Base-by-base conservation (phyloP, 805 yeast genomes). In the Yamadazyma ubonensis region DNA sequence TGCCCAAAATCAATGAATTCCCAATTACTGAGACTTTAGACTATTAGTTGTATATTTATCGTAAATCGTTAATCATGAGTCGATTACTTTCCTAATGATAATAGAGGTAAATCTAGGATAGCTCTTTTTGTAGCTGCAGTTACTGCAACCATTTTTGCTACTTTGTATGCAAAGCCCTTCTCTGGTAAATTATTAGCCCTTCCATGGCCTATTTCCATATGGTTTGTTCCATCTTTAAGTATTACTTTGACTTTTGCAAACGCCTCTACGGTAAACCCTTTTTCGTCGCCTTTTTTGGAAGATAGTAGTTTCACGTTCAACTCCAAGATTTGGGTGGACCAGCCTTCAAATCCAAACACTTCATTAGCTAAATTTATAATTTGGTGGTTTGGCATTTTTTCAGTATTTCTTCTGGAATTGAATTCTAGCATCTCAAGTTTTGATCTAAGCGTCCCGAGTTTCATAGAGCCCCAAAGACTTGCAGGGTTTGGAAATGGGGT, bases 1-100 rank as follows among this genome's bases (percentile, higher is more conserved):
- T 72, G 17, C 96, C 96, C 1, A 61, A 52, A 9, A 75, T 87
- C 44, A 69, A 68, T 30, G 83, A 75, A 6, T 86, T 86, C 63
- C 81, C 86, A 11, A 70, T 61, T 54, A 69, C 70, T 53, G 67
- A 67, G 26, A 68, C 77, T 0, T 66, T 86, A 48, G 89, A 84
- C 51, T 86, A 70, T 54, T 83, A 59, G 42, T 16, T 15, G 7
- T 32, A 6, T 12, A 14, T 11, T 21, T 21, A 21, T 20, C 27
- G 26, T 32, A 20, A n/a, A n/a, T 11, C n/a, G n/a, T 6, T 32
- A 10, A 21, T 17, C 11, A 10, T 22, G 9, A 22, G 7, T 29
- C 4, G 27, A 10, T 14, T 32, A 26, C 14, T 32, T 18, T 20
- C 12, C 20, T 20, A 32, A 32, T 32, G 35, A 32, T 21, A 32